Percentiles rank a stretch among this genome's conserved stretches.
Evolutionary conservation across 78 protist species (phyloP).

Genomic region (Acrasis kona): DNA sequence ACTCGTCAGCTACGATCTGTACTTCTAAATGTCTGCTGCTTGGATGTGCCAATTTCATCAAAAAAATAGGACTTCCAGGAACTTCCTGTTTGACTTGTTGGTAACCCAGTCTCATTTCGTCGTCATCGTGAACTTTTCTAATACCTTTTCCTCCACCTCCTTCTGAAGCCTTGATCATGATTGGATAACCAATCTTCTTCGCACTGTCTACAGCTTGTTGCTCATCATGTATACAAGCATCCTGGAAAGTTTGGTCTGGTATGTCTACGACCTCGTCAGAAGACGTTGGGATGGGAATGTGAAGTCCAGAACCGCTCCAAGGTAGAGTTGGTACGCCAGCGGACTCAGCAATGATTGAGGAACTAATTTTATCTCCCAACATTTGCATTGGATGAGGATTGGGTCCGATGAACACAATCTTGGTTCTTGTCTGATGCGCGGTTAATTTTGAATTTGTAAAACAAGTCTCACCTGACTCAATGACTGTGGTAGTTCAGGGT

Average conservation of each 20-base stretch:
- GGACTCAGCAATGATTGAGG: slow-evolving; percentile 91
- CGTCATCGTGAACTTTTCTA: slow-evolving; percentile 43
- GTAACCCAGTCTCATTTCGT: slow-evolving; percentile 17
- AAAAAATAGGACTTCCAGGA: slow-evolving; percentile 74
- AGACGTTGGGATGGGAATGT: background rate
- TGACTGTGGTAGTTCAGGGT: slow-evolving; percentile 84
- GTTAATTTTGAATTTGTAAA: no score
- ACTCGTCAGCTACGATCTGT: slow-evolving; percentile 46
- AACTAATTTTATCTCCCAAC: slow-evolving; percentile 95
- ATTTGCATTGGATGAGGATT: slow-evolving; percentile 28
- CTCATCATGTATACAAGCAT: slow-evolving; percentile 25
- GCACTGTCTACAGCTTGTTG: slow-evolving; percentile 39
- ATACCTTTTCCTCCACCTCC: slow-evolving; percentile 90
- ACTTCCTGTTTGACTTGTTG: slow-evolving; percentile 48
- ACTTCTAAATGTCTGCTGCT: slow-evolving; percentile 68
- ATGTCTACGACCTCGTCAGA: background rate
- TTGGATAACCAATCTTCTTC: slow-evolving; percentile 58
- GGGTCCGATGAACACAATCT: slow-evolving; percentile 48
- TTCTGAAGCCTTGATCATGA: slow-evolving; percentile 87
- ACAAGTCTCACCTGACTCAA: no score
- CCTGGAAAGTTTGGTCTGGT: background rate
- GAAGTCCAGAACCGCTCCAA: slow-evolving; percentile 71
- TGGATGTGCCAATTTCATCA: slow-evolving; percentile 56
- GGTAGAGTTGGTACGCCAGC: slow-evolving; percentile 83
- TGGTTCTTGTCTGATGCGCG: background rate